Evolutionary conservation across 805 yeast species (phyloP).

Genomic region (Saccharomycopsis sp.): DNA sequence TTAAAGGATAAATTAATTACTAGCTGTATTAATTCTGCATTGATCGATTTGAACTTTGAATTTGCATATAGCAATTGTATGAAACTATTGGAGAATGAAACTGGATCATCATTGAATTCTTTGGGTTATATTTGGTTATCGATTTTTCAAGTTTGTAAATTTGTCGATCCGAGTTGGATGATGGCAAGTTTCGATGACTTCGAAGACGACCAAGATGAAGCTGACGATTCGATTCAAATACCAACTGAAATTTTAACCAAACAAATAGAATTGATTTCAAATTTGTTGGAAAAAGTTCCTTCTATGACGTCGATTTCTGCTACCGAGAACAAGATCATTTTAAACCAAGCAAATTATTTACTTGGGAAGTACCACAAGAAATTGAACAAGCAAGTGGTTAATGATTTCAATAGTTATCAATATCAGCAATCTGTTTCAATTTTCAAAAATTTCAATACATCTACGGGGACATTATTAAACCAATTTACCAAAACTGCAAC

Average conservation of each 20-base stretch:
- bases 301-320: constrained; percentile 24
- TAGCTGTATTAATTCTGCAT: constrained; percentile 38
- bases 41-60: constrained; percentile 36
- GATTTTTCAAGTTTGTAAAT: constrained; percentile 40
- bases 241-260: constrained; percentile 25
- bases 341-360: constrained; percentile 25
- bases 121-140: constrained; percentile 34
- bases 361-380: constrained; percentile 21
- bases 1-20: constrained; percentile 31
- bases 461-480: constrained; percentile 20
- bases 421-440: constrained; percentile 13
- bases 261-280: constrained; percentile 35
- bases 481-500: constrained; percentile 16
- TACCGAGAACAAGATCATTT: constrained; percentile 27
- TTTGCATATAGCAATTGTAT: constrained; percentile 34
- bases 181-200: background rate
- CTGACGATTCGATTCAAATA: constrained; percentile 14
- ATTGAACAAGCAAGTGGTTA: constrained; percentile 11
- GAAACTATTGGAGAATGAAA: constrained; percentile 27
- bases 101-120: constrained; percentile 12
- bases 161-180: constrained; percentile 22
- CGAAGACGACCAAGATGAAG: constrained; percentile 18
- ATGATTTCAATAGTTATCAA: constrained; percentile 20
- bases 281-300: constrained; percentile 28
- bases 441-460: constrained; percentile 19